Conservation (phyloP, 208 protist genomes). For the Trypanosoma boissoni region DNA sequence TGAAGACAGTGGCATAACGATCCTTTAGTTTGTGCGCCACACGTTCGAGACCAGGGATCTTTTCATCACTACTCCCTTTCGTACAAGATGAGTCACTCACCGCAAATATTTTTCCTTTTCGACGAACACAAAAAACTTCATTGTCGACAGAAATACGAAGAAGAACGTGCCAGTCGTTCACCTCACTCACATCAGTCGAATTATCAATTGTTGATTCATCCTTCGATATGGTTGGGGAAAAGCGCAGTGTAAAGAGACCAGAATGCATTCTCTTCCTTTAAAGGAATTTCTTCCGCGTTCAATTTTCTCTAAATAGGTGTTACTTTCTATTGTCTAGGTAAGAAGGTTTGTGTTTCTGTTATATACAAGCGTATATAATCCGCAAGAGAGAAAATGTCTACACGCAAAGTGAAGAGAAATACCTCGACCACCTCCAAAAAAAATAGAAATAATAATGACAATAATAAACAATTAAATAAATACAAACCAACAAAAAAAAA, state of each 20-base stretch:
- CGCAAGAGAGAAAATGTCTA: too few species aligned
- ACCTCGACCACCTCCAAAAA: too few species aligned
- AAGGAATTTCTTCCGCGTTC: too few species aligned
- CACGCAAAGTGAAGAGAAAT: too few species aligned
- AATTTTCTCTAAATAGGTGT: too few species aligned
- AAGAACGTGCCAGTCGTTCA: constrained; percentile 82
- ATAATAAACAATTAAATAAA: background rate
- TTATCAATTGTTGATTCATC: constrained; percentile 28
- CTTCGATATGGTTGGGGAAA: constrained; percentile 55
- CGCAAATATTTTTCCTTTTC: constrained; percentile 75
- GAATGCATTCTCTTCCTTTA: too few species aligned
- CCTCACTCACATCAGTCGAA: constrained; percentile 17
- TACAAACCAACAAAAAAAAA: background rate
- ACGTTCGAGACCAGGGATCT: constrained; percentile 58
- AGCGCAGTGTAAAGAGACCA: constrained; percentile 86
- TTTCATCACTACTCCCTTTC: constrained; percentile 37
- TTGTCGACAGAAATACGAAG: constrained; percentile 76
- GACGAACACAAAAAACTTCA: constrained; percentile 73
- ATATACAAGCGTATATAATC: too few species aligned
- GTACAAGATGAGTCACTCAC: constrained; percentile 44
- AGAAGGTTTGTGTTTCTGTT: too few species aligned
- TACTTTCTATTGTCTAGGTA: too few species aligned
- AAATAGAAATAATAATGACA: background rate
- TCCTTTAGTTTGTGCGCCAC: constrained; percentile 60
- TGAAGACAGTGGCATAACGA: constrained; percentile 37